These are phyloP conservation scores for Metarhizium rileyi DNA, from an alignment of 2,329 filamentous ascomycete genomes.

Conservation along the genomic window DNA sequence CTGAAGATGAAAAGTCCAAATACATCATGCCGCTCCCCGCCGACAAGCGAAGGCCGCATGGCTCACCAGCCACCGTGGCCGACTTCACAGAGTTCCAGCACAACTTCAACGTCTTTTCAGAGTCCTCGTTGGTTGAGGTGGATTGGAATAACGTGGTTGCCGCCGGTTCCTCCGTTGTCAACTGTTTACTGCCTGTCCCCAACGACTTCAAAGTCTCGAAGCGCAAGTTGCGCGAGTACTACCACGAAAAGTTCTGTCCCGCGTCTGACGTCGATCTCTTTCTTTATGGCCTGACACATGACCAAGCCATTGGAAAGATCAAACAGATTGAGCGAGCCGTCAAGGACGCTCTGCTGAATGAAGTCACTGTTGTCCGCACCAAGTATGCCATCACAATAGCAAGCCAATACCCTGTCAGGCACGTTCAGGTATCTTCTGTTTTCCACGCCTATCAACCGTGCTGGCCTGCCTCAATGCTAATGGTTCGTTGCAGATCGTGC, in stretches of 20 bases:
- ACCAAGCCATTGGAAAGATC: conserved; percentile 74
- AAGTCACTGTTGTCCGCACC: conserved; percentile 74
- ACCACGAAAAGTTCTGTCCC: conserved; percentile 71
- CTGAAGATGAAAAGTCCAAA: conserved; percentile 47
- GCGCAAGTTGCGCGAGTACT: conserved; percentile 58
- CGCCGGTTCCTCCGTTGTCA: conserved; percentile 72
- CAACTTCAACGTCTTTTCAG: conserved; percentile 76
- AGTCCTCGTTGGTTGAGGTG: conserved; percentile 64
- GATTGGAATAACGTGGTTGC: conserved; percentile 78
- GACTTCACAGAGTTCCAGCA: conserved; percentile 61
- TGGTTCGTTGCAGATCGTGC: conserved; percentile 51
- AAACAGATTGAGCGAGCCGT: conserved; percentile 69
- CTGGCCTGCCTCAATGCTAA: neutral
- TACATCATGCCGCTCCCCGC: conserved; percentile 62
- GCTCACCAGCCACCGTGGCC: conserved; percentile 57
- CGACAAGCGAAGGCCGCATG: conserved; percentile 50
- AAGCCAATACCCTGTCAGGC: conserved; percentile 72
- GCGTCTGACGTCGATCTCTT: conserved; percentile 85
- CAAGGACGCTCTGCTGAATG: conserved; percentile 67
- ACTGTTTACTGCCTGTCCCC: conserved; percentile 64
- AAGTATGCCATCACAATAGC: conserved; percentile 83
- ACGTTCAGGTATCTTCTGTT: conserved; percentile 47
- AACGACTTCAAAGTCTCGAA: conserved; percentile 52
- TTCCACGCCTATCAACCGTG: neutral
- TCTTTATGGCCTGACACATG: conserved; percentile 67